Evolutionary conservation across 345 rosid species (phyloP).

Genomic region (Ceriops zippeliana): DNA sequence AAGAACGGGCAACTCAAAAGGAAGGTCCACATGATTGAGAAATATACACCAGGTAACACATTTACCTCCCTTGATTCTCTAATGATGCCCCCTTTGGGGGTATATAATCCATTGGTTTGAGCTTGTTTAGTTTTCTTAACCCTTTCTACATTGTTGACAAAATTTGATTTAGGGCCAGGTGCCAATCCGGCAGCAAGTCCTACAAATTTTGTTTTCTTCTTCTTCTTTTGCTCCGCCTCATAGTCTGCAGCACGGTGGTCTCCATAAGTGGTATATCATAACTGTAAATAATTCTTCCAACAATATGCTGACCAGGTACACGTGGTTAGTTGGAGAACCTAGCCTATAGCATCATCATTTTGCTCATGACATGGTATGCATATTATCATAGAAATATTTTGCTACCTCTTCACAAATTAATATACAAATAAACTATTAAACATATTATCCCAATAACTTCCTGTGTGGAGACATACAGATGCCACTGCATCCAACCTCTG

Average conservation of each 20-base stretch:
- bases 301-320: background rate
- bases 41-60: constrained; percentile 3
- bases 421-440: no score
- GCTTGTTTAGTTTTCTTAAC: constrained; percentile 49
- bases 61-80: constrained; percentile 63
- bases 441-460: no score
- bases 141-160: constrained; percentile 45
- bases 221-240: constrained; percentile 53
- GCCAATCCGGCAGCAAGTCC: constrained; percentile 39
- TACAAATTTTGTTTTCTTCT: constrained; percentile 56
- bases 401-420: no score
- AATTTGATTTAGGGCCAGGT: constrained; percentile 39
- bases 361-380: no score
- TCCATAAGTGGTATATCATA: constrained; percentile 12
- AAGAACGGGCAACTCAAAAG: no score
- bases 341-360: background rate
- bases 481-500: no score
- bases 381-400: no score
- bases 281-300: background rate
- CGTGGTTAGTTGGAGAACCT: background rate
- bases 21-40: no score
- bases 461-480: no score
- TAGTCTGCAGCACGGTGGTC: constrained; percentile 48
- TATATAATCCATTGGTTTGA: constrained; percentile 41
- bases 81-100: constrained; percentile 37